These are phyloP conservation scores for Pichia cabralensis DNA, from an alignment of 805 yeast species.

Conservation along the genomic window DNA sequence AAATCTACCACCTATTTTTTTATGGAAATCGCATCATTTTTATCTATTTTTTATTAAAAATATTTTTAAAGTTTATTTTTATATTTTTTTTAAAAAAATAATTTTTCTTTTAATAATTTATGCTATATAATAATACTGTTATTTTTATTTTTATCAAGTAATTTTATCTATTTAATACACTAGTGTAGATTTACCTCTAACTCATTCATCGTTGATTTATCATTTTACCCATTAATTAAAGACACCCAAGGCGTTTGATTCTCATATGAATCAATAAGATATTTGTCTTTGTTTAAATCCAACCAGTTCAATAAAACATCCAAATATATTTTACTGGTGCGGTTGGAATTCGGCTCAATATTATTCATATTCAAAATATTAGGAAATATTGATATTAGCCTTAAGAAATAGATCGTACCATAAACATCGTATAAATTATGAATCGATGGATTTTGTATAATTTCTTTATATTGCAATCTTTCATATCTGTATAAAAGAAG, in stretches of 20 bases:
- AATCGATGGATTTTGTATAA: conserved; percentile 24
- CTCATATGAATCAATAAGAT: conserved; percentile 35
- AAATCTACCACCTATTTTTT: no score
- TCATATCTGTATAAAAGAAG: conserved; percentile 67
- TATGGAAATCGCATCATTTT: no score
- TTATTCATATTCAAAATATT: conserved; percentile 69
- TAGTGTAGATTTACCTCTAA: no score
- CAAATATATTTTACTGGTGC: conserved; percentile 42
- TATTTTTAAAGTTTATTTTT: no score
- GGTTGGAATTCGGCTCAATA: conserved; percentile 69
- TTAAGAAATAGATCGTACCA: conserved; percentile 73
- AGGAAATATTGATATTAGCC: conserved; percentile 73
- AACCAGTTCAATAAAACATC: conserved; percentile 47
- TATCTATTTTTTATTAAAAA: no score
- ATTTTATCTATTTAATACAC: neutral
- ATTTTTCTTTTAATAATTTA: no score
- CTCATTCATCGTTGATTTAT: no score
- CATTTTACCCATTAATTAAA: conserved; percentile 5
- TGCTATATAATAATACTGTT: no score
- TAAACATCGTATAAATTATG: conserved; percentile 37
- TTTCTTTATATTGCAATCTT: conserved; percentile 56
- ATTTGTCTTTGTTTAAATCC: conserved; percentile 30
- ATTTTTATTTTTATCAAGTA: neutral
- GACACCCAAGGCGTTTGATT: conserved; percentile 33
- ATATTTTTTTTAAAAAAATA: no score